These are phyloP conservation scores for Meyerozyma carpophila DNA, from an alignment of 1,139 yeast genomes.

Conservation along the genomic window DNA sequence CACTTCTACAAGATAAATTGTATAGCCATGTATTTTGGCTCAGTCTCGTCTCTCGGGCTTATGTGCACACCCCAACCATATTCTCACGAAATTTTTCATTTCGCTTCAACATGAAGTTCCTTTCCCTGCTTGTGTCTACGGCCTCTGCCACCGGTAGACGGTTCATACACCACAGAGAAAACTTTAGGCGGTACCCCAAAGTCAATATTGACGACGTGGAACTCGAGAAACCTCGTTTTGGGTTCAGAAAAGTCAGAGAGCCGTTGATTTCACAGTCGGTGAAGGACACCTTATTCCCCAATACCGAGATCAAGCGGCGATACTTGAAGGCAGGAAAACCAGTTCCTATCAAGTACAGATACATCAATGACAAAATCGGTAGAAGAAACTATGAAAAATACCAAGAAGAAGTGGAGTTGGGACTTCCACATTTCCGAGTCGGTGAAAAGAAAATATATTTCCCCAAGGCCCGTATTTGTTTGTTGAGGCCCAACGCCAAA, in stretches of 20 bases:
- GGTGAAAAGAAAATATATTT: slow-evolving; percentile 72
- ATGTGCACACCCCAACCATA: not conserved
- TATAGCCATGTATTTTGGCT: too few relatives aligned
- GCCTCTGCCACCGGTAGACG: slow-evolving; percentile 8
- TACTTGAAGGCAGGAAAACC: slow-evolving; percentile 38
- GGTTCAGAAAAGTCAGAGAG: slow-evolving; percentile 34
- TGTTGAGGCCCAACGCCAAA: slow-evolving; percentile 84
- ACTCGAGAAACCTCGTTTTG: slow-evolving; percentile 33
- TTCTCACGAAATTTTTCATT: slow-evolving; percentile 3
- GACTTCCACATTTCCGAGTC: slow-evolving; percentile 72
- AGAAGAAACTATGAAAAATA: slow-evolving; percentile 37
- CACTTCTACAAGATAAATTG: too few relatives aligned
- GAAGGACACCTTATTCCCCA: slow-evolving; percentile 38
- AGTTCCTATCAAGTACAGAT: slow-evolving; percentile 36
- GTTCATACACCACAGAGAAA: slow-evolving; percentile 30
- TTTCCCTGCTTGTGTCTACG: not conserved
- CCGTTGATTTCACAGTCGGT: slow-evolving; percentile 39
- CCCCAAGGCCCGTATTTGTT: slow-evolving; percentile 76
- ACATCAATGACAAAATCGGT: slow-evolving; percentile 32
- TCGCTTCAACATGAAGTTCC: not conserved
- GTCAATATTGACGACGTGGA: slow-evolving; percentile 36
- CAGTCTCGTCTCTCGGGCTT: not conserved
- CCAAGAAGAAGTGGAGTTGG: slow-evolving; percentile 54
- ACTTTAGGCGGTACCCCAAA: slow-evolving; percentile 32
- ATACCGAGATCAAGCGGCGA: slow-evolving; percentile 28